These are phyloP conservation scores for Falciphora oryzae DNA, from an alignment of 2,329 filamentous ascomycete genomes.

Conservation along the genomic window DNA sequence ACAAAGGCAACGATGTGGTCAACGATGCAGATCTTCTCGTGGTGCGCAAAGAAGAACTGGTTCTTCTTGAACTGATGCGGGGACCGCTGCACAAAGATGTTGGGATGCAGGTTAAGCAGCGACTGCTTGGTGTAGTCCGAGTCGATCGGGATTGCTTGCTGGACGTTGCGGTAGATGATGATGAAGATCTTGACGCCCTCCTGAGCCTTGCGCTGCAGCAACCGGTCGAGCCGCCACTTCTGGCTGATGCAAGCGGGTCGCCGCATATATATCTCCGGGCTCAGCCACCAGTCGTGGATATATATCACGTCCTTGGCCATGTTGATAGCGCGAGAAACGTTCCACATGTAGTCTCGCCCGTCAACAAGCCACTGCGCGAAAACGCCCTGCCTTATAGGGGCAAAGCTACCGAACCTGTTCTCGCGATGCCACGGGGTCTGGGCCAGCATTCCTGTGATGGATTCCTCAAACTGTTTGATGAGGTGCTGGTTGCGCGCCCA, in stretches of 20 bases:
- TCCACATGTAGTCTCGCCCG: conserved; percentile 98
- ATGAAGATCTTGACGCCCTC: conserved; percentile 98
- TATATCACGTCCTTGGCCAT: conserved; percentile 98
- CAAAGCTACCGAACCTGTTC: conserved; percentile 90
- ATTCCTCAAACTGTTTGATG: conserved; percentile 88
- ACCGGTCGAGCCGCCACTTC: conserved; percentile 90
- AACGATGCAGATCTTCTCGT: conserved; percentile 96
- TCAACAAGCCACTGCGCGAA: conserved; percentile 97
- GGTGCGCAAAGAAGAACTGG: conserved; percentile 98
- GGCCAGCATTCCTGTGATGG: conserved; percentile 77
- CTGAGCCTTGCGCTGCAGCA: conserved; percentile 87
- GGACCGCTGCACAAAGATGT: conserved; percentile 92
- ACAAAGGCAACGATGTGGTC: conserved; percentile 96
- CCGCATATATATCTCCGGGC: conserved; percentile 91
- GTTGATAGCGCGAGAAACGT: conserved; percentile 91
- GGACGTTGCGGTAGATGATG: conserved; percentile 96
- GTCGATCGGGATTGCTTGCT: conserved; percentile 94
- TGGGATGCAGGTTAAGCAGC: conserved; percentile 88
- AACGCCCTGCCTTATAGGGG: conserved; percentile 77
- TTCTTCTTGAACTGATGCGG: conserved; percentile 98
- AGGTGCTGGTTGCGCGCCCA: conserved; percentile 87
- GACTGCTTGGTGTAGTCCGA: conserved; percentile 98
- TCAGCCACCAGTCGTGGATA: conserved; percentile 97
- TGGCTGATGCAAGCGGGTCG: conserved; percentile 92
- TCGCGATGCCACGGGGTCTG: conserved; percentile 76